Conservation (phyloP, 2,329 filamentous ascomycete genomes). For the Cladosporium sp. region DNA sequence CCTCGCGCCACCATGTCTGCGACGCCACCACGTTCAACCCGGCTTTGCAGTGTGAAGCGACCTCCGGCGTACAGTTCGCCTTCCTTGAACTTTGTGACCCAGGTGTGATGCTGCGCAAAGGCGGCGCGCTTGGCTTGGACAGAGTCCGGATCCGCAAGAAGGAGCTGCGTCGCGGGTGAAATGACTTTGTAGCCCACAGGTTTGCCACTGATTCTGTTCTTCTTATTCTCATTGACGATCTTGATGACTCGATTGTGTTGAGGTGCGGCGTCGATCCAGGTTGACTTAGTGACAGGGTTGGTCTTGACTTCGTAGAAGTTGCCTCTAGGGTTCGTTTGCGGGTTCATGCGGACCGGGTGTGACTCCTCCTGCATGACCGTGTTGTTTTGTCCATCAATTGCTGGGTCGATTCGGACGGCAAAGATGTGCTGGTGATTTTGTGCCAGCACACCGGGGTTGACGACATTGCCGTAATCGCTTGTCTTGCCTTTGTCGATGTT, state of each 20-base stretch:
- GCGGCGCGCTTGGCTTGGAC: constrained; percentile 43
- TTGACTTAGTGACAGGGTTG: too few relatives aligned
- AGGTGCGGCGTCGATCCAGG: constrained; percentile 24
- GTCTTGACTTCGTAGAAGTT: constrained; percentile 26
- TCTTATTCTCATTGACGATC: constrained; percentile 45
- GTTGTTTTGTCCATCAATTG: constrained; percentile 54
- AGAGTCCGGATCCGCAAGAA: constrained; percentile 43
- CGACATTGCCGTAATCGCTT: constrained; percentile 37
- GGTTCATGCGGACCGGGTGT: not conserved
- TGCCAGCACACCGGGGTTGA: constrained; percentile 59
- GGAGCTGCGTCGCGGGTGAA: constrained; percentile 44
- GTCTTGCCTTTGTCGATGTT: constrained; percentile 49
- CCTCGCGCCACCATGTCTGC: constrained; percentile 40
- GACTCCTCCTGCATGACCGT: constrained; percentile 49
- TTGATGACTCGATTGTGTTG: constrained; percentile 55
- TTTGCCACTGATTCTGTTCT: constrained; percentile 43
- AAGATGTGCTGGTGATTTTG: constrained; percentile 70
- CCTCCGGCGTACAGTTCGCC: constrained; percentile 49
- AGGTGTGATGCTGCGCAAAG: constrained; percentile 44
- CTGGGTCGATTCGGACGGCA: constrained; percentile 59
- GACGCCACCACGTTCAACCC: constrained; percentile 40
- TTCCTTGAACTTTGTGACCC: constrained; percentile 41
- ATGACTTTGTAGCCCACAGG: constrained; percentile 48
- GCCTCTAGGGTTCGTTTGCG: not conserved
- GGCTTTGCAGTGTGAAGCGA: constrained; percentile 42